Conservation (phyloP, 2,329 filamentous ascomycete species). For the Penicillium sclerotigenum region DNA sequence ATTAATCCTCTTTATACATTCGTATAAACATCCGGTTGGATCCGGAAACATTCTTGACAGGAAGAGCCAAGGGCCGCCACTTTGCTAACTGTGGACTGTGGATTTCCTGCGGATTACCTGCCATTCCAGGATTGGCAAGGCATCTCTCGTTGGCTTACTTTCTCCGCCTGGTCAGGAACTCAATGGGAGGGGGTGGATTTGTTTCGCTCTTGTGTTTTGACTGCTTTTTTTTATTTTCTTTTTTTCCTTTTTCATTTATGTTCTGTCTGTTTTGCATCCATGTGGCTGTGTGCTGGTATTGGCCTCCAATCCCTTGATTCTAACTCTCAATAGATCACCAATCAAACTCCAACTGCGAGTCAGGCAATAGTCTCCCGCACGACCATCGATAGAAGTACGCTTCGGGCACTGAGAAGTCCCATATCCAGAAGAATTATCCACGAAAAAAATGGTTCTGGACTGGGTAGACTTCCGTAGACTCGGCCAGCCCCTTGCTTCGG, state of each 20-base stretch:
- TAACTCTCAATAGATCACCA: not conserved
- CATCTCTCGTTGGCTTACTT: slow-evolving; percentile 7
- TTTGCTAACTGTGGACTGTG: slow-evolving; percentile 15
- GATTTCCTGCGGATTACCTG: slow-evolving; percentile 7
- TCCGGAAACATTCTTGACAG: slow-evolving; percentile 7
- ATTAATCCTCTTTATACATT: not conserved
- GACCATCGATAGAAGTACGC: not conserved
- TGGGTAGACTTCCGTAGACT: slow-evolving; percentile 13
- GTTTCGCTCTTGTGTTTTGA: not conserved
- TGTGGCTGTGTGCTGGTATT: not conserved
- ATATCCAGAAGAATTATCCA: not conserved
- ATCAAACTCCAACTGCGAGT: not conserved
- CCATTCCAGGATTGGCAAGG: slow-evolving; percentile 13
- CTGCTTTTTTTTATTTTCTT: not conserved
- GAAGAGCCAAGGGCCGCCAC: slow-evolving; percentile 12
- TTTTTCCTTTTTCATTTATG: not conserved
- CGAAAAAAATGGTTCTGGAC: not conserved
- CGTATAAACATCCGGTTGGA: not conserved
- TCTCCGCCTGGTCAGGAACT: slow-evolving; percentile 13
- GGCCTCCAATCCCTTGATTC: slow-evolving; percentile 1
- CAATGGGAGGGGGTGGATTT: slow-evolving; percentile 9
- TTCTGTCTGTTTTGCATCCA: not conserved
- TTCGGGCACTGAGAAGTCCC: not conserved
- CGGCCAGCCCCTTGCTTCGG: slow-evolving; percentile 21
- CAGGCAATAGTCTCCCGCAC: not conserved